Base-by-base conservation (phyloP, 495 filamentous ascomycete genomes). In the Poronia punctata region DNA sequence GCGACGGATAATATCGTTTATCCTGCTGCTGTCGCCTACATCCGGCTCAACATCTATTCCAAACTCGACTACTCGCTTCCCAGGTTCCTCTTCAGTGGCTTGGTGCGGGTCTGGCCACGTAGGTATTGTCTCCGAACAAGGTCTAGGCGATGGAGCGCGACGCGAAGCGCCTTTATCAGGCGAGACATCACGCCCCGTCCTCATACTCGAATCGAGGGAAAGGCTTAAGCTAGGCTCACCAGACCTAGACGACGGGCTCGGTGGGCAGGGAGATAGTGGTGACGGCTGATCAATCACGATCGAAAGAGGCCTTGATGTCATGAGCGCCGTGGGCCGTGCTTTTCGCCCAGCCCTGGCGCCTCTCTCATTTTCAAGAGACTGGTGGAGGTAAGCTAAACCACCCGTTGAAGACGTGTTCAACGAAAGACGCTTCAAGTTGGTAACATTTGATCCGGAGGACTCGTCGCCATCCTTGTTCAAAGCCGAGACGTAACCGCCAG, bases 201-300 rank as follows among this genome's bases (percentile, higher is more conserved):
- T 32, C n/a, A n/a, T n/a, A n/a, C n/a, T 37, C 2, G 26, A 23
- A 15, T 44, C 24, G 16, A 30, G 9, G 16, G 26, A 10, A 33
- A 20, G 31, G 14, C 42, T 33, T 22, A 26, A 27, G 16, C 19
- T 11, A 45, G 43, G 36, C 43, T 48, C 21, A 15, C 40, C 4
- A 28, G 30, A 38, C 24, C n/a, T 35, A 14, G 42, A 45, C 16
- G 38, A 1, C 8, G 43, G 40, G 7, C 23, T 35, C 16, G 49
- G 40, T 7, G 48, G 43, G 10, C 40, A 43, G 3, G 45, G 46
- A 16, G 52, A 46, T 43, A 28, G 46, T 7, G 70, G 69, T 0
- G 68, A 71, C 1, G 67, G 68, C 15, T 71, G 64, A 49, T 74
- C 70, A 20, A 61, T 50, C 3, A 75, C 71, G 19, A 70, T 63